Percentiles rank a stretch among this genome's conserved stretches.
phyloP scores from a whole-genome alignment of 306 rosid species.

The Citrullus mucosospermus region DNA sequence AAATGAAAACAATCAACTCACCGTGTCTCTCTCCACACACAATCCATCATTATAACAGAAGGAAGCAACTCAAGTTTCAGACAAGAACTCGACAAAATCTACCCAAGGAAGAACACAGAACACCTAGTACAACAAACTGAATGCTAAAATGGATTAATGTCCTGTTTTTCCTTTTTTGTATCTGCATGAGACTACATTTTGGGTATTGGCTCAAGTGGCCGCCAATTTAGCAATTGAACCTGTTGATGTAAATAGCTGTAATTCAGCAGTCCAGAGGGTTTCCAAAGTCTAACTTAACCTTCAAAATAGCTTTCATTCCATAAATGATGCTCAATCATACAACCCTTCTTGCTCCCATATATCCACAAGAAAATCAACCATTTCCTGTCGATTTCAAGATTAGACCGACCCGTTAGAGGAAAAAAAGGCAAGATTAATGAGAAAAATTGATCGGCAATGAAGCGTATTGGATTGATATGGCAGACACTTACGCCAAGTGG shows the following conservation, averaged over 20 bases:
- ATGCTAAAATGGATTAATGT: neutral
- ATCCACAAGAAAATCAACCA: conserved; percentile 94
- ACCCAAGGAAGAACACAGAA: neutral
- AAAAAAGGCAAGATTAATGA: neutral
- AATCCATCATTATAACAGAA: no score
- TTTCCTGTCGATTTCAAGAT: conserved; percentile 44
- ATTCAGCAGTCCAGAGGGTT: conserved; percentile 13
- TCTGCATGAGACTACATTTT: neutral
- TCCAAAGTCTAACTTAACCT: conserved; percentile 10
- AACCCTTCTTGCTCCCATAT: conserved; percentile 83
- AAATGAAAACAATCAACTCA: neutral
- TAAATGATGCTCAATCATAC: conserved; percentile 43
- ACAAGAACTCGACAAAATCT: neutral
- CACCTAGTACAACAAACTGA: neutral
- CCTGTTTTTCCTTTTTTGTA: neutral
- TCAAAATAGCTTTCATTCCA: conserved; percentile 14
- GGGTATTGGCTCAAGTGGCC: neutral
- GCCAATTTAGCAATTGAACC: neutral
- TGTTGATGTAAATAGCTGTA: neutral
- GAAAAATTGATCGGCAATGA: neutral
- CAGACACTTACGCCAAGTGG: conserved; percentile 57
- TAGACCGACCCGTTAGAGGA: neutral
- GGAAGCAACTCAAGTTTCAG: neutral
- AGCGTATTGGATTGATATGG: neutral
- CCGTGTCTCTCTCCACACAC: no score